Evolutionary conservation across 352 stramenopile genomes (phyloP).

Genomic region (Globisporangium middletonii): DNA sequence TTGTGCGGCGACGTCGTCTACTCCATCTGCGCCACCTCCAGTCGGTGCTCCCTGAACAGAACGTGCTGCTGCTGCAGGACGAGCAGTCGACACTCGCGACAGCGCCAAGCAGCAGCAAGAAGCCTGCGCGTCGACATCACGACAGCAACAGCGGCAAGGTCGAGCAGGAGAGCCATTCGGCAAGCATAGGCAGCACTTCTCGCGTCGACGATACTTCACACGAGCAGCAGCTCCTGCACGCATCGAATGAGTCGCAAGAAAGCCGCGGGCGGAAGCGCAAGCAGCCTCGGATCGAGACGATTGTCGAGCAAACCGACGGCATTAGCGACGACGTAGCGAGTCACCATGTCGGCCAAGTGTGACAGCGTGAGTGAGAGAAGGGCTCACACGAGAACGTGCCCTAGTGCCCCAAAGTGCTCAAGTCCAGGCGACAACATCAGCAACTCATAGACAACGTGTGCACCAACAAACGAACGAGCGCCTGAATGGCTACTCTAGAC

Average conservation of each 20-base stretch:
- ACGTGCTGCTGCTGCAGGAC: background rate
- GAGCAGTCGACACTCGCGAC: background rate
- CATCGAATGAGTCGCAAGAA: conserved; percentile 8
- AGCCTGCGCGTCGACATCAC: background rate
- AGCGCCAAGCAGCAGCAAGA: background rate
- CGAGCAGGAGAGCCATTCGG: background rate
- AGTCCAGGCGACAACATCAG: no score
- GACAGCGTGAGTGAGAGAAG: background rate
- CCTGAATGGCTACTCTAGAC: no score
- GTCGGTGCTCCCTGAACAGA: conserved; percentile 18
- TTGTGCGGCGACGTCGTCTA: conserved; percentile 11
- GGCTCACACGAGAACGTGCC: no score
- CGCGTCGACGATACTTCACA: background rate
- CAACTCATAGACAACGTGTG: no score
- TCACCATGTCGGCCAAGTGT: background rate
- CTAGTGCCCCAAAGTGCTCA: no score
- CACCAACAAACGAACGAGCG: no score
- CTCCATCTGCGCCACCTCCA: conserved; percentile 16
- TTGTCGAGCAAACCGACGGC: conserved; percentile 19
- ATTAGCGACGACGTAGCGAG: conserved; percentile 6
- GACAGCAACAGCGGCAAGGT: background rate
- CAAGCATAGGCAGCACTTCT: background rate
- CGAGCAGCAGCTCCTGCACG: background rate
- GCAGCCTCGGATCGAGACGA: conserved; percentile 13
- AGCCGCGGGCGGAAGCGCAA: conserved; percentile 5